Conservation (phyloP, 2,329 filamentous ascomycete species). For the Cordyceps cicadae region DNA sequence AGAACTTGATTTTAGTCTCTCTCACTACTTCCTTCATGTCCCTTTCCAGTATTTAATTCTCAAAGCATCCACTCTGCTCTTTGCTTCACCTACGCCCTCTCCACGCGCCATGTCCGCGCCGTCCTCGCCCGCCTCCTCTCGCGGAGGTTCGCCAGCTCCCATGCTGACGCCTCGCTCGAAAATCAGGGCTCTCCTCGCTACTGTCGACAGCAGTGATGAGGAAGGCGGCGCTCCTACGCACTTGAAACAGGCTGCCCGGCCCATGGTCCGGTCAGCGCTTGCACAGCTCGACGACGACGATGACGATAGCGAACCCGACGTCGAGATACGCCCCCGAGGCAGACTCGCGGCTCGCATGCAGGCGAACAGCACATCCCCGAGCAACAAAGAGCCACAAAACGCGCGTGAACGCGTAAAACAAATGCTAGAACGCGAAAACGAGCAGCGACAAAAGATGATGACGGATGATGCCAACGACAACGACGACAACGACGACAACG, state of each 20-base stretch:
- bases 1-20: neutral
- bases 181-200: slow-evolving; percentile 44
- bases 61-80: neutral
- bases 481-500: slow-evolving; percentile 34
- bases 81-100: neutral
- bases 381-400: slow-evolving; percentile 21
- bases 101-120: slow-evolving; percentile 25
- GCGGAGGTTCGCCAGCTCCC: slow-evolving; percentile 31
- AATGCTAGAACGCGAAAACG: slow-evolving; percentile 28
- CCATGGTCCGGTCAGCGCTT: slow-evolving; percentile 15
- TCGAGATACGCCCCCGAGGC: slow-evolving; percentile 46
- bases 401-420: slow-evolving; percentile 36
- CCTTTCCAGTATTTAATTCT: neutral
- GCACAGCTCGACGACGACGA: slow-evolving; percentile 32
- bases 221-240: slow-evolving; percentile 19
- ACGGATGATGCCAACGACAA: slow-evolving; percentile 32
- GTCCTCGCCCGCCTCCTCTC: slow-evolving; percentile 35
- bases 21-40: neutral
- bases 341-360: slow-evolving; percentile 58
- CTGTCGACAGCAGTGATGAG: slow-evolving; percentile 42
- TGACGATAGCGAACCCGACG: slow-evolving; percentile 36
- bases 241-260: slow-evolving; percentile 18
- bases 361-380: slow-evolving; percentile 19
- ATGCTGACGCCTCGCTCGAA: slow-evolving; percentile 46
- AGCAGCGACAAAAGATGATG: slow-evolving; percentile 18